These are phyloP conservation scores for Rossbeevera mucosa DNA, from an alignment of 768 basidiomycete species.

Conservation along the genomic window DNA sequence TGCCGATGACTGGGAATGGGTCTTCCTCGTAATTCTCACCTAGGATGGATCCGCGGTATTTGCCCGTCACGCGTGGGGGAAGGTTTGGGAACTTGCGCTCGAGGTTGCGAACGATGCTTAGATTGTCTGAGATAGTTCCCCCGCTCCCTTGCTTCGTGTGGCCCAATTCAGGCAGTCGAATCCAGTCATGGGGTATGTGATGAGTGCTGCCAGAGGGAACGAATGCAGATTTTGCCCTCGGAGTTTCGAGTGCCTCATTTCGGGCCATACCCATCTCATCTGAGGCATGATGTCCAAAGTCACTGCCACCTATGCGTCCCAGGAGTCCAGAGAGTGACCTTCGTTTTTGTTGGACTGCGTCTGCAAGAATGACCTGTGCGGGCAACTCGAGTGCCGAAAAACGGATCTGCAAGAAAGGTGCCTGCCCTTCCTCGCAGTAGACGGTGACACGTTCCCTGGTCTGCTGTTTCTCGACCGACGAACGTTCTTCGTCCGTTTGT, in stretches of 20 bases:
- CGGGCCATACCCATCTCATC: slow-evolving; percentile 9
- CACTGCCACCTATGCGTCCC: neutral
- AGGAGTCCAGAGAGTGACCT: slow-evolving; percentile 11
- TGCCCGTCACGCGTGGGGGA: slow-evolving; percentile 34
- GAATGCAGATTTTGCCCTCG: slow-evolving; percentile 13
- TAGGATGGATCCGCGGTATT: slow-evolving; percentile 24
- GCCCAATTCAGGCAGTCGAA: slow-evolving; percentile 4
- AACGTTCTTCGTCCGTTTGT: slow-evolving; percentile 1
- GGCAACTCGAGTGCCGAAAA: slow-evolving; percentile 49
- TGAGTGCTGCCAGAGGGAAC: neutral
- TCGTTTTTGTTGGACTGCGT: slow-evolving; percentile 13
- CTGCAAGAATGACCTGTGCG: slow-evolving; percentile 13
- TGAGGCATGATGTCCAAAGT: slow-evolving; percentile 4
- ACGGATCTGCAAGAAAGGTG: slow-evolving; percentile 52
- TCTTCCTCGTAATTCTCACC: slow-evolving; percentile 23
- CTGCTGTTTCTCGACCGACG: slow-evolving; percentile 4
- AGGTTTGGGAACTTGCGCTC: slow-evolving; percentile 51
- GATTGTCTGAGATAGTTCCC: slow-evolving; percentile 36
- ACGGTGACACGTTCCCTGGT: slow-evolving; percentile 45
- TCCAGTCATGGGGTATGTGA: slow-evolving; percentile 10
- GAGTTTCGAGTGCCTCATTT: slow-evolving; percentile 4
- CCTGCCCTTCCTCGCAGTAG: slow-evolving; percentile 36
- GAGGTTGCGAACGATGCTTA: slow-evolving; percentile 47
- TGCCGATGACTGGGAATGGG: slow-evolving; percentile 18
- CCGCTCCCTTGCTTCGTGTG: slow-evolving; percentile 20